Percentiles rank a stretch among this genome's conserved stretches.
These are phyloP conservation scores for Diplotaxis tenuifolia DNA, from an alignment of 345 rosid species.

Conservation along the genomic window DNA sequence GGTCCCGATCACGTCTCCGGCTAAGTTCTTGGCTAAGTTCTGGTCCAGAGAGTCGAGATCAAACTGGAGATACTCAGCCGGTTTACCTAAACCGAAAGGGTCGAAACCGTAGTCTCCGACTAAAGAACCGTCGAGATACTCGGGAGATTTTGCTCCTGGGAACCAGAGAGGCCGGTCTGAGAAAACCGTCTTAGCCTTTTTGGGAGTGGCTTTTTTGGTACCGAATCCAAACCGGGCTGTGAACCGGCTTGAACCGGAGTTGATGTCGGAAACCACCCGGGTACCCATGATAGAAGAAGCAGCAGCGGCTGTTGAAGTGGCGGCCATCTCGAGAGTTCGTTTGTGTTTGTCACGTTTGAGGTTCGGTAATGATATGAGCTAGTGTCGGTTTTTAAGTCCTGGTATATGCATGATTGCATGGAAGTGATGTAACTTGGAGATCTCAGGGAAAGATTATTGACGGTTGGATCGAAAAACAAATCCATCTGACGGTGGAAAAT, in stretches of 20 bases:
- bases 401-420: conserved; percentile 9
- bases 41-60: conserved; percentile 80
- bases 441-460: conserved; percentile 4
- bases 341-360: not conserved
- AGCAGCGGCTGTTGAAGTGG: conserved; percentile 52
- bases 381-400: conserved; percentile 23
- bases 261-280: conserved; percentile 35
- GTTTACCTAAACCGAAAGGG: conserved; percentile 78
- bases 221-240: conserved; percentile 58
- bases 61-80: conserved; percentile 80
- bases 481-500: conserved; percentile 34
- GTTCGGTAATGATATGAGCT: conserved; percentile 1
- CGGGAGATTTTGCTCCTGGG: conserved; percentile 70
- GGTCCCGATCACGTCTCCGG: conserved; percentile 65
- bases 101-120: conserved; percentile 86
- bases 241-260: conserved; percentile 38
- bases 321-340: conserved; percentile 44
- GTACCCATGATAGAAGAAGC: conserved; percentile 57
- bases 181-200: conserved; percentile 24
- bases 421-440: conserved; percentile 19
- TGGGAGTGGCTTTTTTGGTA: conserved; percentile 38
- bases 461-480: conserved; percentile 26
- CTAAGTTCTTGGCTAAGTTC: conserved; percentile 77
- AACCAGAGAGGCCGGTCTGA: conserved; percentile 63
- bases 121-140: conserved; percentile 78